Base-by-base conservation (phyloP, 352 stramenopile species). In the Pythium volutum region DNA sequence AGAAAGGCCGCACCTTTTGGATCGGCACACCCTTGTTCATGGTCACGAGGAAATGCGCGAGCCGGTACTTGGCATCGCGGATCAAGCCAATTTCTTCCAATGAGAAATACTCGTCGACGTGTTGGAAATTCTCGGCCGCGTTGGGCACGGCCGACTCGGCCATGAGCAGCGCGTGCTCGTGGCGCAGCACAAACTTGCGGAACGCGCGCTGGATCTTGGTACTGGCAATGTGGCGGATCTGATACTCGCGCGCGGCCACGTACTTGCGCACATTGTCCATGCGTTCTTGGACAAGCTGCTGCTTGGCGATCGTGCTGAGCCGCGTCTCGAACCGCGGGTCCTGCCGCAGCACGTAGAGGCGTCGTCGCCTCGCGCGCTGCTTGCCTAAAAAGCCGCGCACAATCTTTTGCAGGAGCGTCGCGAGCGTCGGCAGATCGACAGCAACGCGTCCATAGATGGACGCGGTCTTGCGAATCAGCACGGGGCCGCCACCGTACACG, bases 1-100 rank as follows among this genome's bases (percentile, higher is more conserved):
- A 38, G 33, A 38, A 7, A 12, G 12, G 33, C 45, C 47, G 39
- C 20, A 86, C 57, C 61, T 87, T 88, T 27, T 79, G 71, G 42
- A 91, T 76, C 18, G 81, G 74, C 3, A 91, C 72, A 25, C 78
- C 81, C 23, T 79, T 82, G 26, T 79, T 67, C 70, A 91, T 76
- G 16, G 77, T 87, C 47, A 77, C 70, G 16, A 90, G 65, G 42
- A 90, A 86, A 47, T 88, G 77, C 10, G 77, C 78, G 31, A 87
- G 67, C 1, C 73, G 74, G 29, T 75, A 62, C 22, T 64, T 67
- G 18, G 62, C 27, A 33, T 84, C 73, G 2, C 70, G 61, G 23
- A 90, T 71, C 43, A 88, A 43, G 0, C 70, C 73, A 22, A 91
- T 74, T 56, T 91, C 81, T 45, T 84, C 76, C 0, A 91, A 72